phyloP scores from a whole-genome alignment of 345 rosid genomes.

The Gossypioides kirkii region DNA sequence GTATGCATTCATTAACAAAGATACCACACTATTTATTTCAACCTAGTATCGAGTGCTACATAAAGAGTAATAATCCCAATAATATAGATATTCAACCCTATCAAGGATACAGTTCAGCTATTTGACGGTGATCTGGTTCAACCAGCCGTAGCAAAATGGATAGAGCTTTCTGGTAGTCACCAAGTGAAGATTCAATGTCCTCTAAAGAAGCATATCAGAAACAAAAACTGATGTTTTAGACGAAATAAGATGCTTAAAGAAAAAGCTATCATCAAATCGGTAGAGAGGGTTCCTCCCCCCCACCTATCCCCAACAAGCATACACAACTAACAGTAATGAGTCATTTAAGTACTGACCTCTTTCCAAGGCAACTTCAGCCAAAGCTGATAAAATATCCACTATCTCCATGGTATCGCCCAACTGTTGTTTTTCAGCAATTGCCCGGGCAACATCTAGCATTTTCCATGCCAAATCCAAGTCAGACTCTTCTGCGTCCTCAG shows the following conservation, averaged over 20 bases:
- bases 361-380: conserved; percentile 88
- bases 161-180: conserved; percentile 76
- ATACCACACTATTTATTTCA: not conserved
- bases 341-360: conserved; percentile 51
- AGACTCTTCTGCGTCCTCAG: conserved; percentile 68
- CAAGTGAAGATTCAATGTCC: conserved; percentile 93
- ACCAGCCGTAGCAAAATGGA: conserved; percentile 66
- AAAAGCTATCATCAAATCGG: not conserved
- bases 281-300: not conserved
- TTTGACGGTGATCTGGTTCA: conserved; percentile 80
- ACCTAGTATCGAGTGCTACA: not conserved
- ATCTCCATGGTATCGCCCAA: conserved; percentile 64
- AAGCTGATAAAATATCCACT: conserved; percentile 71
- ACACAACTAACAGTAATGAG: not conserved
- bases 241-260: not conserved
- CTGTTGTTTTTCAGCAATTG: conserved; percentile 64
- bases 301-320: not conserved
- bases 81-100: not conserved
- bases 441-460: conserved; percentile 92
- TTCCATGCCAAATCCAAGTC: conserved; percentile 97
- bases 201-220: conserved; percentile 37
- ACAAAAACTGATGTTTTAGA: not conserved
- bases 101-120: conserved; percentile 93
- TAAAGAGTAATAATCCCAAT: not conserved
- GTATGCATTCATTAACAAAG: not conserved